Base-by-base conservation (phyloP, 2,329 filamentous ascomycete genomes). In the Exophiala oligosperma region DNA sequence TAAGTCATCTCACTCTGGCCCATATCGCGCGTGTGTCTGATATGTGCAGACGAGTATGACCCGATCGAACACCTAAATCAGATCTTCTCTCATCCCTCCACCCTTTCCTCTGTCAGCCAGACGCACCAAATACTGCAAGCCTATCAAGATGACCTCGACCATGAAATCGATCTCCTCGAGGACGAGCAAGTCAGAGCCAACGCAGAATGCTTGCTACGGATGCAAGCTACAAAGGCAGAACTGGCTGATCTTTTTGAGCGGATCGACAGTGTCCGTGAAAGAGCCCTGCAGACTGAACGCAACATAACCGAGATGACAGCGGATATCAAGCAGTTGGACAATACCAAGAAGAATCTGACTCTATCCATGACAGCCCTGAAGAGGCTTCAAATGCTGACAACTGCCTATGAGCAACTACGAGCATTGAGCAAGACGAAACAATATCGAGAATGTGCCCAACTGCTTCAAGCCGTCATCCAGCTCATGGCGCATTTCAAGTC, bases 401-500 rank as follows among this genome's bases (percentile, higher is more conserved):
- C 94, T 2, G 94, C 94, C n/a, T 99, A 97, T 75, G 94, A 97
- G 72, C 94, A 99, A 77, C 81, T 99, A 57, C 84, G 90, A 58
- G 90, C 86, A 2, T 79, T 97, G 65, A 89, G 90, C 65, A 90
- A 90, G 74, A 88, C 89, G 37, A 82, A 93, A 56, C 94, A 99
- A 73, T 99, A 99, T 73, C 83, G 91, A 64, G 94, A 99, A 73
- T 97, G 94, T 71, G 92, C 93, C 14, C 92, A 95, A 68, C 81
- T 99, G 59, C 80, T 99, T 57, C 91, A 96, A 77, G 94, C 94
- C 8, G 94, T 99, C 32, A 84, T 99, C 58, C 94, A 99, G 81
- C 86, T 99, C 47, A 97, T 97, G 90, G 90, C 90, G 66, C 92
- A 99, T 76, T 99, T 99, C 82, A 96, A 96, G 77, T 95, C 91